A percentile compares a stretch with the other conserved stretches of the same genome.
phyloP scores from a whole-genome alignment of 306 rosid species.

The Sicyos baderoa region DNA sequence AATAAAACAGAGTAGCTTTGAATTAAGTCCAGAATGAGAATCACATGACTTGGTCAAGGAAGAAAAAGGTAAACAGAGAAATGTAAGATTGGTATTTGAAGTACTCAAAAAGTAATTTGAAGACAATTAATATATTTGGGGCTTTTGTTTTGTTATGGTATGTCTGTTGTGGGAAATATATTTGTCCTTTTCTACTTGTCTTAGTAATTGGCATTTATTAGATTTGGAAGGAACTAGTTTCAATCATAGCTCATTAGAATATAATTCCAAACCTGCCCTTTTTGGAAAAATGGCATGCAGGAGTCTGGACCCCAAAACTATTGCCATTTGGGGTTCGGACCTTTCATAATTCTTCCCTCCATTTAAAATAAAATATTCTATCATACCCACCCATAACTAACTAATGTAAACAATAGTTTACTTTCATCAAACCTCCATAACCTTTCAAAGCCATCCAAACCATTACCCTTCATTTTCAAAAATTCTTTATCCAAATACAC shows the following conservation, averaged over 20 bases:
- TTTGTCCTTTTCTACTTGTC: constrained; percentile 16
- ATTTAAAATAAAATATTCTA: no score
- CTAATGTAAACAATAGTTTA: no score
- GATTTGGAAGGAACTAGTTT: constrained; percentile 9
- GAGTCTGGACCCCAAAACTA: no score
- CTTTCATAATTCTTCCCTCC: no score
- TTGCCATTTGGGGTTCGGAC: no score
- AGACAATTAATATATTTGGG: not conserved
- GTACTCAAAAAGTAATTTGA: not conserved
- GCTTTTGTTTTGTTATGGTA: not conserved
- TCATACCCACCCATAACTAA: no score
- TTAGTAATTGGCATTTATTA: constrained; percentile 15
- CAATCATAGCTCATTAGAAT: not conserved
- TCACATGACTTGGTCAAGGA: constrained; percentile 19
- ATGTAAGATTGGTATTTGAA: constrained; percentile 2
- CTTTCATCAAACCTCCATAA: no score
- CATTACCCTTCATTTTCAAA: no score
- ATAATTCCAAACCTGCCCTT: constrained; percentile 1
- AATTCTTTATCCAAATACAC: no score
- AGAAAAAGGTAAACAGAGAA: constrained; percentile 10
- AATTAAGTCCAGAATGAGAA: not conserved
- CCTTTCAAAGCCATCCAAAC: no score
- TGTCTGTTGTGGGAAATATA: not conserved
- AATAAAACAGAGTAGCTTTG: not conserved
- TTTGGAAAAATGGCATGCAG: no score